A percentile compares a stretch with the other conserved stretches of the same genome.
Conservation (phyloP, 371 early-diverging fungal species). For the Rhizopus sp. region DNA sequence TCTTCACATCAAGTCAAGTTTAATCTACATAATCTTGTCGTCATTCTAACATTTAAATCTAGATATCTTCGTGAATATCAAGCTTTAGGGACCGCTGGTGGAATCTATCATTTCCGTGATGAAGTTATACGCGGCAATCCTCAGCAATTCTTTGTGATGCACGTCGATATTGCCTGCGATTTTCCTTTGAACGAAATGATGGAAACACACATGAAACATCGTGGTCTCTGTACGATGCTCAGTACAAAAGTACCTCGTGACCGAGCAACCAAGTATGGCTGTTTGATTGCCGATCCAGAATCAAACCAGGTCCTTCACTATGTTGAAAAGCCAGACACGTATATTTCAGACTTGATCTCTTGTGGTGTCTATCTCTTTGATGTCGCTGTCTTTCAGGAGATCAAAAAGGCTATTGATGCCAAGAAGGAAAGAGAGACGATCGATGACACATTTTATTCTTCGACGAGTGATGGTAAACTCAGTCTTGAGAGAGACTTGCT, state of each 20-base stretch:
- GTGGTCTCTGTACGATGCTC: slow-evolving; percentile 84
- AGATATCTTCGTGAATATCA: slow-evolving; percentile 97
- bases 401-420: slow-evolving; percentile 73
- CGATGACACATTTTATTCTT: slow-evolving; percentile 9
- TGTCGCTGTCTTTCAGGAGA: slow-evolving; percentile 79
- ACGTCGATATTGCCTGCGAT: slow-evolving; percentile 93
- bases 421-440: background rate
- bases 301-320: slow-evolving; percentile 92
- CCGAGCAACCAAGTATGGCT: slow-evolving; percentile 86
- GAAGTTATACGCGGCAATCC: slow-evolving; percentile 90
- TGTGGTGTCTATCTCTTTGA: slow-evolving; percentile 94
- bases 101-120: slow-evolving; percentile 97
- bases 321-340: slow-evolving; percentile 96
- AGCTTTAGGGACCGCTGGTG: slow-evolving; percentile 96
- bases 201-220: slow-evolving; percentile 75
- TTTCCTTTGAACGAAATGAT: slow-evolving; percentile 92
- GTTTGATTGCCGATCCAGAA: slow-evolving; percentile 84
- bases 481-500: slow-evolving; percentile 93
- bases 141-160: slow-evolving; percentile 91
- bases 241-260: slow-evolving; percentile 81
- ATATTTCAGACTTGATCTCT: slow-evolving; percentile 89
- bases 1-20: slow-evolving; percentile 76
- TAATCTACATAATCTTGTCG: background rate
- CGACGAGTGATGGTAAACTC: slow-evolving; percentile 69
- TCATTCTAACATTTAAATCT: slow-evolving; percentile 10